Evolutionary conservation across 2,329 filamentous ascomycete genomes (phyloP), one percentile per base, ranked within the genome.

Genomic region (Metarhizium guizhouense): DNA sequence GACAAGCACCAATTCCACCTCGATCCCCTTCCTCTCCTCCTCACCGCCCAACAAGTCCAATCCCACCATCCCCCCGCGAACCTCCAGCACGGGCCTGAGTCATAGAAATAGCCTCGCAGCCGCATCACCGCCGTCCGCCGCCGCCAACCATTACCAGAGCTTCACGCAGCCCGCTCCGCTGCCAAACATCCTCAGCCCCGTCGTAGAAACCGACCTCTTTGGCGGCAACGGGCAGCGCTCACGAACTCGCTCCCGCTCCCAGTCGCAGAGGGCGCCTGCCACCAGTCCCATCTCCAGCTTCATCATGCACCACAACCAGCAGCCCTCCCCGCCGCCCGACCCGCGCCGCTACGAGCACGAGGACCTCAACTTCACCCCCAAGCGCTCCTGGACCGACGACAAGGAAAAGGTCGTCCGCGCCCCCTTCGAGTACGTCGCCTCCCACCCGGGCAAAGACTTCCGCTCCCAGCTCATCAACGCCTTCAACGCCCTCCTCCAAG

Each of bases 381-480:
- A 70, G 60, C 74, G 73, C 57, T 76, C 78, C 18, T 94, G 89
- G 89, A 84, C 81, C 6, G 70, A 76, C 2, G 81, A 87, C 64
- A 93, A 94, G 74, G 88, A 94, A 69, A 83, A 82, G 68, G 85
- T 93, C 58, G 75, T 95, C 54, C 76, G 85, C 51, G 90, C 85
- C 0, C 90, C 90, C 1, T 95, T 84, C 64, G 86, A 93, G 66
- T 95, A 95, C 69, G 79, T 94, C 59, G 81, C 85, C 64, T 81
- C 82, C 48, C 86, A 91, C 60, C 88, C 89, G 0, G 90, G 90
- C 60, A 94, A 95, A 72, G 88, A 94, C 70, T 88, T 95, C 66
- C 84, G 91, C 61, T 81, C 85, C 49, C 86, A 89, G 72, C 78
- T 93, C 64, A 90, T 95, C 65, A 81, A 79, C 47, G 86, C 89